Percentiles rank a stretch among this genome's conserved stretches.
These are phyloP conservation scores for Apiotrichum siamense DNA, from an alignment of 1,284 basidiomycete genomes.

Conservation along the genomic window DNA sequence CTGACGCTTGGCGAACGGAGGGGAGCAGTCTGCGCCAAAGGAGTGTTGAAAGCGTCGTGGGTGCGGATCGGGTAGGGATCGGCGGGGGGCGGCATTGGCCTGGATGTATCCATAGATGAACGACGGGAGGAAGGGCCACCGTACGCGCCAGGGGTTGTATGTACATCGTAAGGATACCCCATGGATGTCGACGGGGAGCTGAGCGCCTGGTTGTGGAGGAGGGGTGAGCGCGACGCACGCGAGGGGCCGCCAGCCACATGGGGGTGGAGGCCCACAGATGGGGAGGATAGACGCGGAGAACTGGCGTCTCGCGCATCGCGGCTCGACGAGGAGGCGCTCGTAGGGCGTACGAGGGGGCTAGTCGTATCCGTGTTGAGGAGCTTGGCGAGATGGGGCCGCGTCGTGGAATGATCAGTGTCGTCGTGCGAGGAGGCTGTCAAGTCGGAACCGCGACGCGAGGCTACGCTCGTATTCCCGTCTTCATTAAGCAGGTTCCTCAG, in stretches of 20 bases:
- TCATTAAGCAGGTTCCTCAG: conserved; percentile 13
- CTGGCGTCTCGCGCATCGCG: not conserved
- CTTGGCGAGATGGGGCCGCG: conserved; percentile 18
- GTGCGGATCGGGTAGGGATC: conserved; percentile 20
- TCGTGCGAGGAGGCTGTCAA: conserved; percentile 10
- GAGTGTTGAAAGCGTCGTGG: conserved; percentile 10
- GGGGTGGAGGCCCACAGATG: conserved; percentile 9
- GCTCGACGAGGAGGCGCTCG: conserved; percentile 3
- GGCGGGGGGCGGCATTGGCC: conserved; percentile 33
- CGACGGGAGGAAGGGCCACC: conserved; percentile 12
- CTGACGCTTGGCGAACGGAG: conserved; percentile 37
- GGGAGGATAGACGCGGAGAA: conserved; percentile 10
- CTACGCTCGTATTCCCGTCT: not conserved
- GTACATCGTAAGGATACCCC: not conserved
- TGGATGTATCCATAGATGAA: conserved; percentile 10
- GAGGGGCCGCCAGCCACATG: not conserved
- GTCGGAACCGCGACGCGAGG: conserved; percentile 10
- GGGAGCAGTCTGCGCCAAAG: conserved; percentile 11
- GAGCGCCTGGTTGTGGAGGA: conserved; percentile 3
- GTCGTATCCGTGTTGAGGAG: conserved; percentile 33
- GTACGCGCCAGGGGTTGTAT: not conserved
- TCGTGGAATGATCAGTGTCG: conserved; percentile 6
- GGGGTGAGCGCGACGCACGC: conserved; percentile 8
- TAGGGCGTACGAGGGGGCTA: conserved; percentile 2
- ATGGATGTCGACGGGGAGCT: not conserved